Evolutionary conservation across 2,329 filamentous ascomycete genomes (phyloP), one percentile per base, ranked within the genome.

Genomic region (Hypomyces perniciosus): DNA sequence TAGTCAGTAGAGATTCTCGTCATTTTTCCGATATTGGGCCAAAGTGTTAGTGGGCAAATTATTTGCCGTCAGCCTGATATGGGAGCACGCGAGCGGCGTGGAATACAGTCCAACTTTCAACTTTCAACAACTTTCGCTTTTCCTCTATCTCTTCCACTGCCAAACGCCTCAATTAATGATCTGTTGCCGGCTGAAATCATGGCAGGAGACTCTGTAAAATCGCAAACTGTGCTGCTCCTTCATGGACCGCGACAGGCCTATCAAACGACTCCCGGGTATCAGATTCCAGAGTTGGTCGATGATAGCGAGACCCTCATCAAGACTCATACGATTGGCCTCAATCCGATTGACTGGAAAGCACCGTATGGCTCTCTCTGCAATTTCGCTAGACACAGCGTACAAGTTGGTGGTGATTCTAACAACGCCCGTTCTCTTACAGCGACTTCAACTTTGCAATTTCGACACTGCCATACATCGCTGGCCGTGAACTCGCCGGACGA

Each of bases 301-400:
- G 51, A 46, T 3, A 41, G 49, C 7, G 81, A 88, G 58, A 66
- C 88, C 5, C 68, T 88, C 5, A 76, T 88, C n/a, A 78, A 78
- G 61, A 77, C 82, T 1, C 70, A 77, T 35, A 79, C 79, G 9
- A 83, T 88, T 58, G 86, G 86, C 0, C 68, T 90, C 35, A 90
- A 90, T 59, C 87, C 87, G 0, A 86, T 90, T 50, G 87, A 88
- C 63, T 88, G 82, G 82, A 87, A 87, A 70, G 78, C 81, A 53
- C 82, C 84, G 84, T 86, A 70, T 58, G 80, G 73, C 8, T 35
- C 4, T 9, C 46, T 29, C 34, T 29, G 33, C 31, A 48, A 3
- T 29, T 12, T 33, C 8, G 6, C 26, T 40, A 8, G 3, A 8
- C 12, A 13, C 48, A 20, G 43, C 10, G 20, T 12, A 20, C 8